These are phyloP conservation scores for Aspergillus floridensis DNA, from an alignment of 2,329 filamentous ascomycete species.

Conservation along the genomic window DNA sequence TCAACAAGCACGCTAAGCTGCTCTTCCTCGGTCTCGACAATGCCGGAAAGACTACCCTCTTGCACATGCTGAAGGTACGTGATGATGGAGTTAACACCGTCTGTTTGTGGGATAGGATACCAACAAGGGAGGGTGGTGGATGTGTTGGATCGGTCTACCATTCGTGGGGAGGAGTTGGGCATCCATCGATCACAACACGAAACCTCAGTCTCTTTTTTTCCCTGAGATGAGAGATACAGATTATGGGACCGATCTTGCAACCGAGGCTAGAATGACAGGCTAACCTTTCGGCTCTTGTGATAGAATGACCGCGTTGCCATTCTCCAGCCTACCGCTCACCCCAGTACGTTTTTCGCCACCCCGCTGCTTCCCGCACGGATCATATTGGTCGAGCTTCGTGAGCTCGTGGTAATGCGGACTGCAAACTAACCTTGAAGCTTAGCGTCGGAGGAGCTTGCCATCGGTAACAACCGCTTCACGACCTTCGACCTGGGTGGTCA, in stretches of 20 bases:
- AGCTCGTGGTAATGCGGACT: too few relatives aligned
- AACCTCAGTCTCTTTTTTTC: too few relatives aligned
- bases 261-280: not conserved
- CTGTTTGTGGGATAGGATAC: not conserved
- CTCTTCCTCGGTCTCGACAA: conserved; percentile 92
- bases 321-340: conserved; percentile 85
- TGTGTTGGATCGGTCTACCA: not conserved
- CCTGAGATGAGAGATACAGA: not conserved
- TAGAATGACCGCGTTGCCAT: conserved; percentile 92
- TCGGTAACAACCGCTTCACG: conserved; percentile 90
- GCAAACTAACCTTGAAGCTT: conserved; percentile 3
- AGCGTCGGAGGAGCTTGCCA: conserved; percentile 89
- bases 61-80: conserved; percentile 92
- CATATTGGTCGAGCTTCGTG: too few relatives aligned
- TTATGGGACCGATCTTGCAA: not conserved
- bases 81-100: not conserved
- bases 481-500: conserved; percentile 93
- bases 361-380: not conserved
- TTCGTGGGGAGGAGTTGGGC: not conserved
- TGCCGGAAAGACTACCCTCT: conserved; percentile 87
- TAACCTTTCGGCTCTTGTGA: not conserved
- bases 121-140: not conserved
- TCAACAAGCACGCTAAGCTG: conserved; percentile 96
- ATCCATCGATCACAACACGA: not conserved
- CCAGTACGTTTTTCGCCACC: conserved; percentile 59